Evolutionary conservation across 805 yeast species (phyloP).

Genomic region (Millerozyma acaciae): DNA sequence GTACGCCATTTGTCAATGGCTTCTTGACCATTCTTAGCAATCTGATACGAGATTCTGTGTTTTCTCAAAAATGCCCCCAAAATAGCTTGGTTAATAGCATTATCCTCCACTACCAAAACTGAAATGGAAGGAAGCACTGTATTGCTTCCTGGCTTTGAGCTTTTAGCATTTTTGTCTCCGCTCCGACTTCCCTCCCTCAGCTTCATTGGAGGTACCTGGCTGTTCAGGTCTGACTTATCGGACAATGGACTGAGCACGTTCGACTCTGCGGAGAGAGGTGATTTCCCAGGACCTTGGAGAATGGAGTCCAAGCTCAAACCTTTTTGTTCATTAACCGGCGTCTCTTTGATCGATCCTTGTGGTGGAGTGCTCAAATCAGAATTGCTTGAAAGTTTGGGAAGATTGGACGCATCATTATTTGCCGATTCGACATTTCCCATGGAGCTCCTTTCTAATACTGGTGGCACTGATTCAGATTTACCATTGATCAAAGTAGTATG

Average conservation of each 20-base stretch:
- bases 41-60: conserved; percentile 76
- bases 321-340: not conserved
- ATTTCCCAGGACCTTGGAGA: not conserved
- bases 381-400: not conserved
- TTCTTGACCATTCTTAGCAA: conserved; percentile 91
- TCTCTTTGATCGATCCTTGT: not conserved
- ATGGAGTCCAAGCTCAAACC: not conserved
- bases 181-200: no score
- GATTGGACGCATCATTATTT: not conserved
- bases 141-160: conserved; percentile 36
- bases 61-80: conserved; percentile 82
- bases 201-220: no score
- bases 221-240: no score
- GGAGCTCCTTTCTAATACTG: not conserved
- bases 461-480: no score
- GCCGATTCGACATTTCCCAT: not conserved
- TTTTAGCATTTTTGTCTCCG: not conserved
- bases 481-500: no score
- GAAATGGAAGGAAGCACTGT: conserved; percentile 85
- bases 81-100: conserved; percentile 88
- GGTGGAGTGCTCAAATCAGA: not conserved
- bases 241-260: not conserved
- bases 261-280: not conserved
- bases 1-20: conserved; percentile 92
- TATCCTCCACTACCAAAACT: conserved; percentile 93